phyloP scores from a whole-genome alignment of 371 early-diverging fungal species.

The Lichtheimia corymbifera region DNA sequence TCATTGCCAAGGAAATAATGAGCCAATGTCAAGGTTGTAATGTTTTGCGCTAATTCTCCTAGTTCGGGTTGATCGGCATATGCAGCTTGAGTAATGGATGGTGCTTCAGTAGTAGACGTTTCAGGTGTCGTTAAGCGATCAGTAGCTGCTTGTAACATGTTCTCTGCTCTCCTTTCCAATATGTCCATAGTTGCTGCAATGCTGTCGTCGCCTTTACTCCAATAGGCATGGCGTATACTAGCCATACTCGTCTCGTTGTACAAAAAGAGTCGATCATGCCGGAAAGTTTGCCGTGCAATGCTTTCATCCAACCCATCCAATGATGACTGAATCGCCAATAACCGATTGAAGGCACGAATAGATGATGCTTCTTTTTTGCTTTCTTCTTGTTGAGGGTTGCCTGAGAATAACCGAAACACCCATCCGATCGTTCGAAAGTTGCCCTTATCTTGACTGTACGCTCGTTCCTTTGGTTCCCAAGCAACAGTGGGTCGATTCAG shows the following conservation, averaged over 20 bases:
- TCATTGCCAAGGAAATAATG: constrained; percentile 62
- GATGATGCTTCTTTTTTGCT: constrained; percentile 65
- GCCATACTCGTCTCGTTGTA: constrained; percentile 58
- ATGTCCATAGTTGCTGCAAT: constrained; percentile 33
- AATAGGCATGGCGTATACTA: constrained; percentile 55
- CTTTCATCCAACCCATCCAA: constrained; percentile 65
- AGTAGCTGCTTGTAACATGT: constrained; percentile 6
- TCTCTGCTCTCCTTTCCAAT: constrained; percentile 44
- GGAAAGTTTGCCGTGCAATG: constrained; percentile 60
- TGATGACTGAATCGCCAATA: constrained; percentile 66
- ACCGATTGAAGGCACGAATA: constrained; percentile 65
- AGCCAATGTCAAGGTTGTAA: constrained; percentile 61
- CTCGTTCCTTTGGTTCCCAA: constrained; percentile 60
- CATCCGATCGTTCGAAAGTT: constrained; percentile 68
- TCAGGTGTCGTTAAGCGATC: constrained; percentile 22
- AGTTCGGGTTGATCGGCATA: constrained; percentile 10
- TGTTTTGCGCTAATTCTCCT: constrained; percentile 54
- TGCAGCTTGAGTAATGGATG: constrained; percentile 3
- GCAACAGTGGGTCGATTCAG: constrained; percentile 63
- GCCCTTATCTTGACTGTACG: constrained; percentile 56
- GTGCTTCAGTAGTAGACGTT: background rate
- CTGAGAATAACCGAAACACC: constrained; percentile 70
- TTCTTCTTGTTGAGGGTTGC: constrained; percentile 67
- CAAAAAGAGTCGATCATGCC: constrained; percentile 56
- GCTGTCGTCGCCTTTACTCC: constrained; percentile 55